A percentile compares a stretch with the other conserved stretches of the same genome.
phyloP scores from a whole-genome alignment of 352 stramenopile genomes.

The Globisporangium echinulatum region DNA sequence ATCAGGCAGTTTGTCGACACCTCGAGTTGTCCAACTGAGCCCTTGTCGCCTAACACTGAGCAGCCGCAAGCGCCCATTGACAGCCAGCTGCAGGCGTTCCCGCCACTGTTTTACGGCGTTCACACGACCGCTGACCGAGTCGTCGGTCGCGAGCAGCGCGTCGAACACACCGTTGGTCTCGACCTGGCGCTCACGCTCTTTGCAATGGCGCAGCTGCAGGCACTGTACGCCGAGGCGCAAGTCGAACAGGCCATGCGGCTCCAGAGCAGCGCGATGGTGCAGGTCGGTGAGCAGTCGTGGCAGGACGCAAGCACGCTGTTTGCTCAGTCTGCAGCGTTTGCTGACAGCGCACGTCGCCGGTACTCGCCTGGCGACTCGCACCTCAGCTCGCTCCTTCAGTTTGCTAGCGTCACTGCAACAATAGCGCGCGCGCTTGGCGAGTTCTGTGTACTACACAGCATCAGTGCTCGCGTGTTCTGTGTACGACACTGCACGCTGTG shows the following conservation, averaged over 20 bases:
- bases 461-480: constrained; percentile 14
- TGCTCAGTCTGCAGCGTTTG: constrained; percentile 11
- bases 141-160: constrained; percentile 18
- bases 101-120: constrained; percentile 44
- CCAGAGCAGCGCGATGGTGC: constrained; percentile 11
- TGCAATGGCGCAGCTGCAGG: constrained; percentile 28
- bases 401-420: background rate
- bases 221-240: constrained; percentile 26
- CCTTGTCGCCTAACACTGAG: too few relatives aligned
- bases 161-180: constrained; percentile 21
- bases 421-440: constrained; percentile 10
- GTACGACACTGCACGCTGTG: constrained; percentile 1
- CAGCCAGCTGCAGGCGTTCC: constrained; percentile 14
- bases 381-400: constrained; percentile 9
- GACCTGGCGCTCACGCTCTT: constrained; percentile 31
- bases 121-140: constrained; percentile 24
- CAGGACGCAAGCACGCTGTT: constrained; percentile 22
- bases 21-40: background rate
- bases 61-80: background rate
- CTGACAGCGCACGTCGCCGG: constrained; percentile 1
- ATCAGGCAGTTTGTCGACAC: constrained; percentile 20
- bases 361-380: background rate
- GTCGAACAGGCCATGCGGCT: constrained; percentile 8
- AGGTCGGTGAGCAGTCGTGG: constrained; percentile 26
- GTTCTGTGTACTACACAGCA: constrained; percentile 20